Evolutionary conservation across 1,139 yeast species (phyloP).

Genomic region (Taiozyma sp.): DNA sequence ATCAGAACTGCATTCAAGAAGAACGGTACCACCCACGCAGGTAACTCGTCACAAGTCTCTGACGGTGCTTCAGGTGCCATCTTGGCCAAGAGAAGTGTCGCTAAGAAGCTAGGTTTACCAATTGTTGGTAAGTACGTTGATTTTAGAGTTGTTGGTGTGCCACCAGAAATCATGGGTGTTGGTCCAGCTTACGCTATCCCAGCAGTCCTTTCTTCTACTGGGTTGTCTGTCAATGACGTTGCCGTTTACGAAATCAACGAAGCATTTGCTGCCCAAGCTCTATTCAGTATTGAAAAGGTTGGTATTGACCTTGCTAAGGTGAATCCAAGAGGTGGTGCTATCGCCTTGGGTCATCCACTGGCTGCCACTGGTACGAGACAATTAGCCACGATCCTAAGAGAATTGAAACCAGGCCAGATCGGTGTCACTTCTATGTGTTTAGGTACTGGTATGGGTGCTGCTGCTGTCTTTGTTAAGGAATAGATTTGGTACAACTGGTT

Average conservation of each 20-base stretch:
- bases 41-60: constrained; percentile 92
- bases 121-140: constrained; percentile 49
- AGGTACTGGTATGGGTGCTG: constrained; percentile 99
- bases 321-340: constrained; percentile 94
- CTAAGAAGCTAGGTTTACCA: constrained; percentile 64
- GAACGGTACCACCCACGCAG: constrained; percentile 88
- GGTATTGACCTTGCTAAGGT: constrained; percentile 70
- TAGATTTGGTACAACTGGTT: constrained; percentile 1
- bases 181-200: constrained; percentile 97
- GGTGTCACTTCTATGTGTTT: constrained; percentile 96
- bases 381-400: constrained; percentile 80
- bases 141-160: constrained; percentile 80
- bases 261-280: constrained; percentile 94
- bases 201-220: constrained; percentile 60
- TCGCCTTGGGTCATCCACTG: constrained; percentile 93
- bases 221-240: constrained; percentile 61
- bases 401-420: constrained; percentile 72
- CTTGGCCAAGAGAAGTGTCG: constrained; percentile 83
- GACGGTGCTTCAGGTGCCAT: constrained; percentile 95
- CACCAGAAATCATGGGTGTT: constrained; percentile 96
- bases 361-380: constrained; percentile 97
- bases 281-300: constrained; percentile 64
- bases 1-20: constrained; percentile 84
- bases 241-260: constrained; percentile 85
- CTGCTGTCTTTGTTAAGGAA: constrained; percentile 77